phyloP scores from a whole-genome alignment of 768 basidiomycete species.

The Exsudoporus frostii region DNA sequence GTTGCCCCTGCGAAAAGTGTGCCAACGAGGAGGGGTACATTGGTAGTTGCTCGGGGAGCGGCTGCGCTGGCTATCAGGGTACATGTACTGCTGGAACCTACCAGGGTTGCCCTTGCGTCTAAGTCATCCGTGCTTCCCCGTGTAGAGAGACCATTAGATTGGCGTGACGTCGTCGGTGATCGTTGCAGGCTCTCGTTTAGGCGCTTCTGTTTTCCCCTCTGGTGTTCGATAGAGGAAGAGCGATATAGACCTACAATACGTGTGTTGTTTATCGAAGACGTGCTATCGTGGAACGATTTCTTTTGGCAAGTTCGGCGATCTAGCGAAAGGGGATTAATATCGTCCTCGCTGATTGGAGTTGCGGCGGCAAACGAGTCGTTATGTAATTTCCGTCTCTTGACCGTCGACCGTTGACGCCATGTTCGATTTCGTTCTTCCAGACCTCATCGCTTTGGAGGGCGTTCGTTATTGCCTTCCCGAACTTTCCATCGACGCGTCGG shows the following conservation, averaged over 20 bases:
- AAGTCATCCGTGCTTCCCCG: neutral
- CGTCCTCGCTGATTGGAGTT: too few relatives aligned
- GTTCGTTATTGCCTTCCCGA: too few relatives aligned
- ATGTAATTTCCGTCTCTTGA: constrained; percentile 14
- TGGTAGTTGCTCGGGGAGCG: neutral
- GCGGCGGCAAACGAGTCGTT: neutral
- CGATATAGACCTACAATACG: too few relatives aligned
- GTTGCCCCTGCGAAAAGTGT: constrained; percentile 2
- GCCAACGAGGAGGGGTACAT: neutral
- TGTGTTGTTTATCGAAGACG: neutral
- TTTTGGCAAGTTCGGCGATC: neutral
- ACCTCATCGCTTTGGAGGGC: too few relatives aligned
- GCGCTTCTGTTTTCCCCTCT: neutral
- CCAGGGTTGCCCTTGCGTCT: neutral
- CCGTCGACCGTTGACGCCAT: neutral
- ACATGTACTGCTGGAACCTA: neutral
- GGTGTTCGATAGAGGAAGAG: neutral
- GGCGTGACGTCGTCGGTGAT: neutral
- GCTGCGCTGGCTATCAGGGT: neutral
- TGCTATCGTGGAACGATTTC: neutral
- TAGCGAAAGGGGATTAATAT: too few relatives aligned
- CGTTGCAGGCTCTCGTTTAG: neutral
- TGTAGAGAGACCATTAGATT: neutral
- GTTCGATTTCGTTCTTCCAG: too few relatives aligned
- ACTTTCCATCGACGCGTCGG: neutral